Evolutionary conservation across 495 filamentous ascomycete genomes (phyloP), one percentile per base, ranked within the genome.

Genomic region (Chlorociboria aeruginascens): DNA sequence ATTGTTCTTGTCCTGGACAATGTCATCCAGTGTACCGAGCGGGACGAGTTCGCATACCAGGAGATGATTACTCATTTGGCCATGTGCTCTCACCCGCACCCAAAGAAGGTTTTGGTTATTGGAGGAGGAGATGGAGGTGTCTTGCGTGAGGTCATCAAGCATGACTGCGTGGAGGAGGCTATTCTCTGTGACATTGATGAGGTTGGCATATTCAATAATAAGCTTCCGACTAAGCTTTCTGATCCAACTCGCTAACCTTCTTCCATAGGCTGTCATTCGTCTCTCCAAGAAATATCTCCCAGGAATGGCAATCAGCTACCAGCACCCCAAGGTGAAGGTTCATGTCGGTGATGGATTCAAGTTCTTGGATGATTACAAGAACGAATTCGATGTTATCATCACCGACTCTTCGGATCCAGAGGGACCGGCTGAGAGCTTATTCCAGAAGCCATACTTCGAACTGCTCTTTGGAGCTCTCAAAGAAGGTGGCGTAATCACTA

Each of bases 41-140:
- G 89, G 36, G 93, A 99, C 63, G 93, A 99, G 73, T 97, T 97
- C 76, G 82, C 86, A 69, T 97, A 97, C 79, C 93, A 99, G 72
- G 93, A 99, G 79, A 99, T 99, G 92, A 99, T 99, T 71, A 87
- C 92, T 49, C 89, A 99, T 69, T 77, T 97, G 45, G 92, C 87
- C 68, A 89, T 99, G 85, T 93, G 93, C 78, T 86, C 92, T 20
- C 92, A 97, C 77, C 93, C 90, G 54, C 78, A 92, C 72, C 92
- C 92, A 58, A 89, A 95, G 81, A 90, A 89, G 71, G 89, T 97
- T 44, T 81, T 99, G 33, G 92, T 99, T 66, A 96, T 97, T 58
- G 92, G 92, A 46, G 92, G 89, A 57, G 92, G 93, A 59, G 92
- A 96, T 61, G 92, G 92, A 45, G 93, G 92, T 67, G 92, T 97